A percentile compares a stretch with the other conserved stretches of the same genome.
phyloP scores from a whole-genome alignment of 345 rosid genomes.

The Euclidium syriacum region DNA sequence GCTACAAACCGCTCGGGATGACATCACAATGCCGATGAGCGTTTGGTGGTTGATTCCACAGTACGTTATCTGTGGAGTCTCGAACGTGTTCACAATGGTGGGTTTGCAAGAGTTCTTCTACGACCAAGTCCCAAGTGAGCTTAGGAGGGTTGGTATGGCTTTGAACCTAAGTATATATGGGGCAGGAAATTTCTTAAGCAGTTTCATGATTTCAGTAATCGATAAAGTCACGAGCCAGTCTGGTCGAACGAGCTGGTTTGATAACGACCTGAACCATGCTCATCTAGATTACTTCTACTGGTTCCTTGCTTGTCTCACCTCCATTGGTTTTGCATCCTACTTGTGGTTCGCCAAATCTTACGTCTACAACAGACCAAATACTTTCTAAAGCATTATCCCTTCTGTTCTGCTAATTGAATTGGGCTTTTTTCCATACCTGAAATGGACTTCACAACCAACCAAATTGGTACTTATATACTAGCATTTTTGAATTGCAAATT shows the following conservation, averaged over 20 bases:
- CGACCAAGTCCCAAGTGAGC: constrained; percentile 45
- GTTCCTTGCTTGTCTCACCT: constrained; percentile 38
- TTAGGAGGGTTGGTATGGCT: constrained; percentile 52
- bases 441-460: neutral
- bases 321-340: constrained; percentile 22
- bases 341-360: constrained; percentile 39
- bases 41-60: constrained; percentile 41
- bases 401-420: neutral
- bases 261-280: constrained; percentile 39
- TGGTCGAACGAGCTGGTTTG: constrained; percentile 42
- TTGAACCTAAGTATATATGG: constrained; percentile 48
- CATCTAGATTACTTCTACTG: constrained; percentile 56
- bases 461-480: no score
- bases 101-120: constrained; percentile 63
- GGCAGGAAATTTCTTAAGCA: constrained; percentile 42
- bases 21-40: constrained; percentile 16
- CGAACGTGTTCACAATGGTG: constrained; percentile 39
- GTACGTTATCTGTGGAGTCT: constrained; percentile 20
- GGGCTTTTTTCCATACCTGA: no score
- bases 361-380: constrained; percentile 22
- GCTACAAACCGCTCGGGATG: constrained; percentile 19
- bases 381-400: neutral
- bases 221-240: constrained; percentile 34
- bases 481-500: no score
- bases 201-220: constrained; percentile 39